These are phyloP conservation scores for Fraxinus ornus DNA, from an alignment of 305 asterid genomes.

Conservation along the genomic window DNA sequence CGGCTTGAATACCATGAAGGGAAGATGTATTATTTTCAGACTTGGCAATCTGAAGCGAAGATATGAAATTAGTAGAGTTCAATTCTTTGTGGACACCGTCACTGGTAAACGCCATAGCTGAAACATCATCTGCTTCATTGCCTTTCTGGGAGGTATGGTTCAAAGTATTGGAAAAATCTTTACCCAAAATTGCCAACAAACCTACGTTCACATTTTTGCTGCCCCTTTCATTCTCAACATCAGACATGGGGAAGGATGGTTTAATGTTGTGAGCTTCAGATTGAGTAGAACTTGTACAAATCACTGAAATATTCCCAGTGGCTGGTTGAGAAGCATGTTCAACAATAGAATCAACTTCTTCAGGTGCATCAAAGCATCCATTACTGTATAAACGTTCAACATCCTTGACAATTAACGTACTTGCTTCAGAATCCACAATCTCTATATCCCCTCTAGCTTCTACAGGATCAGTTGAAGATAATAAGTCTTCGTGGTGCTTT, in stretches of 20 bases:
- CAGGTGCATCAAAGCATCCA: slow-evolving; percentile 22
- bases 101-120: slow-evolving; percentile 26
- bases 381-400: slow-evolving; percentile 26
- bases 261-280: slow-evolving; percentile 13
- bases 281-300: slow-evolving; percentile 9
- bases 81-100: slow-evolving; percentile 23
- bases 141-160: slow-evolving; percentile 27
- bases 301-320: slow-evolving; percentile 16
- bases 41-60: slow-evolving; percentile 24
- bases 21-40: slow-evolving; percentile 24
- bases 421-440: slow-evolving; percentile 30
- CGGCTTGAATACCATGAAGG: slow-evolving; percentile 24
- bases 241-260: slow-evolving; percentile 24
- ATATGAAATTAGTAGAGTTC: slow-evolving; percentile 19
- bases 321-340: slow-evolving; percentile 20
- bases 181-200: slow-evolving; percentile 3
- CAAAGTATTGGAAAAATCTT: slow-evolving; percentile 22
- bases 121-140: slow-evolving; percentile 24
- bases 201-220: slow-evolving; percentile 9
- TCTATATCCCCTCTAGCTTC: slow-evolving; percentile 33
- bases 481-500: slow-evolving; percentile 29
- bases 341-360: slow-evolving; percentile 22
- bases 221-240: slow-evolving; percentile 31
- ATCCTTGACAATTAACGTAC: slow-evolving; percentile 33
- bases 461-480: slow-evolving; percentile 23